Evolutionary conservation across 2,329 filamentous ascomycete genomes (phyloP).

Genomic region (Macroventuria anomochaeta): DNA sequence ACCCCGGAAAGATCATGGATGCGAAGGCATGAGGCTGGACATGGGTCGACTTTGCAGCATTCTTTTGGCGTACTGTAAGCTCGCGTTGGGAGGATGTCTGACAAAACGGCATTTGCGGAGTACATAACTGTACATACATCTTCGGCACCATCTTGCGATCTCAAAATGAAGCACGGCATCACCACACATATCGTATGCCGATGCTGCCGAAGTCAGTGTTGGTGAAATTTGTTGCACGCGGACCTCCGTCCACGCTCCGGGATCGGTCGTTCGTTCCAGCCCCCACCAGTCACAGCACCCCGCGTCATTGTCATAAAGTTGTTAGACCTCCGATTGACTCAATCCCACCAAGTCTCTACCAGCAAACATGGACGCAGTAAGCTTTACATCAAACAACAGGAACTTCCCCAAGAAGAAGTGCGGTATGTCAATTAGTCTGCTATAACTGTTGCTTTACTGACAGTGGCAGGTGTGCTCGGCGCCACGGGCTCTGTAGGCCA

Average conservation of each 20-base stretch:
- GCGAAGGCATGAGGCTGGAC: slow-evolving; percentile 27
- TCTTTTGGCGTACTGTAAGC: neutral
- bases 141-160: neutral
- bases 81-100: slow-evolving; percentile 34
- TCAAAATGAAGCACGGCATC: neutral
- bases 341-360: slow-evolving; percentile 22
- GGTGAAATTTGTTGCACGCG: slow-evolving; percentile 13
- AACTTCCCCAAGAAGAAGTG: slow-evolving; percentile 61
- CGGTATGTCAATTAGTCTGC: slow-evolving; percentile 55
- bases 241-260: slow-evolving; percentile 27
- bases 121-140: neutral
- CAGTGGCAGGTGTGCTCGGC: slow-evolving; percentile 70
- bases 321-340: slow-evolving; percentile 31
- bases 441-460: slow-evolving; percentile 9
- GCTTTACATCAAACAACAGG: slow-evolving; percentile 48
- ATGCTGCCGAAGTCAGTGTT: slow-evolving; percentile 2
- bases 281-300: slow-evolving; percentile 25
- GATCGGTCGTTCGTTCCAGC: slow-evolving; percentile 33
- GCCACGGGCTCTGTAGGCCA: slow-evolving; percentile 94
- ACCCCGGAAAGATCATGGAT: slow-evolving; percentile 91
- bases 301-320: slow-evolving; percentile 34
- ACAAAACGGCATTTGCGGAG: slow-evolving; percentile 18
- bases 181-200: neutral
- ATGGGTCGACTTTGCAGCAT: neutral
- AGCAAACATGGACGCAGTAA: slow-evolving; percentile 52